These are phyloP conservation scores for Phytopythium chamaehyphon DNA, from an alignment of 352 stramenopile genomes.

Conservation along the genomic window DNA sequence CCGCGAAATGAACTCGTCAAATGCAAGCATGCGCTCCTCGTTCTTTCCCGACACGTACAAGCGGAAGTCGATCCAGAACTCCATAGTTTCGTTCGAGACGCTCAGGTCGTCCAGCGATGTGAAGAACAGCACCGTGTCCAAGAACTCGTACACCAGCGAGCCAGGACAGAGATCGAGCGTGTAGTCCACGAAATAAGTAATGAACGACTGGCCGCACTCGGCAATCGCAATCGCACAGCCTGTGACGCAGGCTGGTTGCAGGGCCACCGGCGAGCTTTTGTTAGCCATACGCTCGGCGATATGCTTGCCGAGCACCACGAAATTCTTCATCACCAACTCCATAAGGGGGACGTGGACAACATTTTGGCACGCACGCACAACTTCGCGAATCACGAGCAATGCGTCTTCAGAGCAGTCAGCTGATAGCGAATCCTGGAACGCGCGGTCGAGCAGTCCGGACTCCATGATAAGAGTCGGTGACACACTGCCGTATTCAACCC, in stretches of 20 bases:
- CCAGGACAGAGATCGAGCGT: constrained; percentile 50
- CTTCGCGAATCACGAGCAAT: constrained; percentile 60
- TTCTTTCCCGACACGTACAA: constrained; percentile 74
- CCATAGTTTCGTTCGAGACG: constrained; percentile 76
- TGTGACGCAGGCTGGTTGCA: constrained; percentile 40
- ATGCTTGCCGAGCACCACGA: constrained; percentile 64
- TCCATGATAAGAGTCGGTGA: constrained; percentile 51
- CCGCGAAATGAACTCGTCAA: constrained; percentile 69
- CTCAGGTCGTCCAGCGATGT: constrained; percentile 59
- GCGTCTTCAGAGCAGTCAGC: constrained; percentile 37
- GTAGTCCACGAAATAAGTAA: constrained; percentile 79
- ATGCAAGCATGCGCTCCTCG: constrained; percentile 59
- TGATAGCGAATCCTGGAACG: constrained; percentile 48
- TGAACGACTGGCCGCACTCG: constrained; percentile 74
- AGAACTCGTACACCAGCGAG: constrained; percentile 72
- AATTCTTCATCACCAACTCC: constrained; percentile 76
- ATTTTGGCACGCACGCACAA: constrained; percentile 54
- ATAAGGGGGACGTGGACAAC: constrained; percentile 64
- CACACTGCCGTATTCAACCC: constrained; percentile 71
- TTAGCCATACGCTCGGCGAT: constrained; percentile 27
- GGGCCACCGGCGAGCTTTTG: constrained; percentile 13
- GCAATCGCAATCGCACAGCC: constrained; percentile 53
- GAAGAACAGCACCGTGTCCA: constrained; percentile 66
- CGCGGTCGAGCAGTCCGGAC: constrained; percentile 48
- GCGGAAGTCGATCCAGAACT: constrained; percentile 81